A percentile compares a stretch with the other conserved stretches of the same genome.
These are phyloP conservation scores for Apiospora kogelbergensis DNA, from an alignment of 2,329 filamentous ascomycete species.

Conservation along the genomic window DNA sequence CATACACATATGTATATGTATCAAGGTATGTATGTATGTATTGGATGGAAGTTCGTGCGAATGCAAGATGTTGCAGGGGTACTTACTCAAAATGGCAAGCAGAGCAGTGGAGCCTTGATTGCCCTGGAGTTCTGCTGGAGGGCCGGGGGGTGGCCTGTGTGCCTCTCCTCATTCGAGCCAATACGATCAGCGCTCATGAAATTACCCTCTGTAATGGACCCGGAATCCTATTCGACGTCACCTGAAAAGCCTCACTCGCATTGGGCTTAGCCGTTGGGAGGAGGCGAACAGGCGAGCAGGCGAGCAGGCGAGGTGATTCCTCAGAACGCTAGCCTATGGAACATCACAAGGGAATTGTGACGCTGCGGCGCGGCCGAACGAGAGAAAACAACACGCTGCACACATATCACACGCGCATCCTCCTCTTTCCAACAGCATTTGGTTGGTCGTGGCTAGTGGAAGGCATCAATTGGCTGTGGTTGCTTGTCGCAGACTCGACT, in stretches of 20 bases:
- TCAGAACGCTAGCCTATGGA: background rate
- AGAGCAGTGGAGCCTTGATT: background rate
- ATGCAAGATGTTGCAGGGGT: background rate
- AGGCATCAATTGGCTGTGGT: background rate
- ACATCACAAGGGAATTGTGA: background rate
- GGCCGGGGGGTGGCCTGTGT: background rate
- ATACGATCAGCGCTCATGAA: background rate
- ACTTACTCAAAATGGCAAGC: background rate
- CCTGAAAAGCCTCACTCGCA: slow-evolving; percentile 2
- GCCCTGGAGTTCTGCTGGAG: background rate
- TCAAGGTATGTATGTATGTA: too few species aligned
- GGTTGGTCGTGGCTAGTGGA: background rate
- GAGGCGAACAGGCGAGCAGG: background rate
- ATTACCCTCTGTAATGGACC: background rate
- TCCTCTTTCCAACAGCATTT: background rate
- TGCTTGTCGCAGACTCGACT: background rate
- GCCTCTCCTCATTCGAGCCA: background rate
- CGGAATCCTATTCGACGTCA: background rate
- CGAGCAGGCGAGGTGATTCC: background rate
- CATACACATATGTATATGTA: too few species aligned
- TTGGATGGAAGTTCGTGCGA: background rate
- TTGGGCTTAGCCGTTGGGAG: background rate
- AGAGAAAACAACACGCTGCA: background rate
- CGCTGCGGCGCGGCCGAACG: background rate
- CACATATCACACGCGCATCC: background rate